Evolutionary conservation across 2,329 filamentous ascomycete species (phyloP).

Genomic region (Trichoderma atrobrunneum): DNA sequence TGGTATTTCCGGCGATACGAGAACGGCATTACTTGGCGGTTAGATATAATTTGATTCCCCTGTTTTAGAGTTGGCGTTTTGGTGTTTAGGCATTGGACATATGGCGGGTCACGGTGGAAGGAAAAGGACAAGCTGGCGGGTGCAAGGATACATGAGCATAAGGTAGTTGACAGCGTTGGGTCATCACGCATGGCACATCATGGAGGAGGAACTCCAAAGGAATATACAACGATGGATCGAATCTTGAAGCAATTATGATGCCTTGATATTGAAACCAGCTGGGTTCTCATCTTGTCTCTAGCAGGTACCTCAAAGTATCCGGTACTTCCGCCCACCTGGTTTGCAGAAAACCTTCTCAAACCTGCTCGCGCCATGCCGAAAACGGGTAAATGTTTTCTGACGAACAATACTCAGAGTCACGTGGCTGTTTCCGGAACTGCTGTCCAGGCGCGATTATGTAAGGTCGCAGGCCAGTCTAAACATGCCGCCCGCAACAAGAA

Average conservation of each 20-base stretch:
- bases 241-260: neutral
- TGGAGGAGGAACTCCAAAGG: neutral
- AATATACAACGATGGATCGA: neutral
- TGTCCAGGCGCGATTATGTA: neutral
- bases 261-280: neutral
- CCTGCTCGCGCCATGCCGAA: conserved; percentile 35
- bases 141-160: neutral
- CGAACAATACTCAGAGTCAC: neutral
- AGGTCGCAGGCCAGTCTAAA: neutral
- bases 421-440: neutral
- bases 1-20: neutral
- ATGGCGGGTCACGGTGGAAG: neutral
- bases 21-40: neutral
- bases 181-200: neutral
- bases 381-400: neutral
- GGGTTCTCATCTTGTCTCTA: neutral
- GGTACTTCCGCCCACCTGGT: conserved; percentile 30
- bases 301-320: conserved; percentile 32
- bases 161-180: neutral
- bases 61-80: neutral
- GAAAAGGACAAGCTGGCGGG: neutral
- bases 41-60: neutral
- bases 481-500: neutral
- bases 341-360: conserved; percentile 52
- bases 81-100: neutral